Evolutionary conservation across 495 filamentous ascomycete species (phyloP).

Genomic region (Paragyromitra xinjiangensis): DNA sequence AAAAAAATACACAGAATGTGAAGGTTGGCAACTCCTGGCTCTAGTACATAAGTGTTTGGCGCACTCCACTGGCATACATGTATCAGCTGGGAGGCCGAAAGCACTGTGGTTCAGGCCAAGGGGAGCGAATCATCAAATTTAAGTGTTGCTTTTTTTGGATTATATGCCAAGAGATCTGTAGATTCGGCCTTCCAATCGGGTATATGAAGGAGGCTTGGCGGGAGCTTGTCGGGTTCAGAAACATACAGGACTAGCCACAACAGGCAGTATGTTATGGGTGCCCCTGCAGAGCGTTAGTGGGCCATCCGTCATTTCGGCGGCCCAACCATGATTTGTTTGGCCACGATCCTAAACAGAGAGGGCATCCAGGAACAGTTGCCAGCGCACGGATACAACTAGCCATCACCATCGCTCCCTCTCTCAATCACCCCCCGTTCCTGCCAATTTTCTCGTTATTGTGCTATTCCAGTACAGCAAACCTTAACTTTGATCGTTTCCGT

Average conservation of each 20-base stretch:
- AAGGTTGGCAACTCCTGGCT: no score
- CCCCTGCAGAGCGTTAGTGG: slow-evolving; percentile 25
- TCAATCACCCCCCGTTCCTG: slow-evolving; percentile 1
- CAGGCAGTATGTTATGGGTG: slow-evolving; percentile 37
- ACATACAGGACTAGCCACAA: slow-evolving; percentile 4
- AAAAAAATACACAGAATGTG: neutral
- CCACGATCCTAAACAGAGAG: slow-evolving; percentile 40
- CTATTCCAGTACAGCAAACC: neutral
- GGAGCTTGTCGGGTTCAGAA: neutral
- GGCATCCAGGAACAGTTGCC: slow-evolving; percentile 39
- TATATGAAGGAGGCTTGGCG: neutral
- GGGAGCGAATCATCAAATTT: neutral
- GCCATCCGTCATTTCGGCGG: slow-evolving; percentile 17
- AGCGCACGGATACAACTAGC: slow-evolving; percentile 48
- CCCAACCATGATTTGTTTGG: slow-evolving; percentile 40
- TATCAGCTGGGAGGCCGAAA: no score
- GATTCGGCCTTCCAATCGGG: neutral
- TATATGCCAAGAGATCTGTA: slow-evolving; percentile 4
- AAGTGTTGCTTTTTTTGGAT: neutral
- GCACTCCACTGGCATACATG: no score
- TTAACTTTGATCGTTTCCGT: neutral
- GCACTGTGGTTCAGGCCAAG: neutral
- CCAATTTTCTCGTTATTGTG: neutral
- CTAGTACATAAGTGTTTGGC: no score
- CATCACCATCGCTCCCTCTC: slow-evolving; percentile 27